Percentiles rank a stretch among this genome's conserved stretches.
Evolutionary conservation across 805 yeast species (phyloP).

Genomic region (Cyberlindnera veronae): DNA sequence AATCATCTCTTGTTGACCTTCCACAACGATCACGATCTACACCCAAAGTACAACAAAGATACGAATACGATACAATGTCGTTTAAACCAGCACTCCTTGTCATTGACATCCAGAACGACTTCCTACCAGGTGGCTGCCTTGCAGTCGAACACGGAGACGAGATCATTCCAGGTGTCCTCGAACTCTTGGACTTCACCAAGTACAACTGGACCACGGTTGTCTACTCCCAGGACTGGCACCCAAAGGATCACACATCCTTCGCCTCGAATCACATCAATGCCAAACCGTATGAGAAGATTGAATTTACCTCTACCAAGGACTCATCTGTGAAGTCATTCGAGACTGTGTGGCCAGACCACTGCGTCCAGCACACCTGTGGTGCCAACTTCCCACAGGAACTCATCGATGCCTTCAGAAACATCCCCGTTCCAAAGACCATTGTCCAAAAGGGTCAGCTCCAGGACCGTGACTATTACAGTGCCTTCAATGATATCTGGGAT

Average conservation of each 20-base stretch:
- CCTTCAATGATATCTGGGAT: constrained; percentile 79
- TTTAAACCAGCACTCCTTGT: constrained; percentile 56
- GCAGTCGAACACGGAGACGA: constrained; percentile 67
- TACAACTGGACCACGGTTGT: constrained; percentile 61
- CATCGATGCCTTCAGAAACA: constrained; percentile 29
- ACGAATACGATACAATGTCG: constrained; percentile 6
- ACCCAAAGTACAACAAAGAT: background rate
- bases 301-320: constrained; percentile 48
- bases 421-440: constrained; percentile 37
- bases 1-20: too few species aligned
- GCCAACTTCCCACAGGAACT: constrained; percentile 57
- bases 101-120: constrained; percentile 84
- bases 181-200: constrained; percentile 38
- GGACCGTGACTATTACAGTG: constrained; percentile 84
- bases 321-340: constrained; percentile 33
- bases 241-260: constrained; percentile 72
- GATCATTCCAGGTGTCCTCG: constrained; percentile 49
- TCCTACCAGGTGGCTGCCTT: constrained; percentile 78
- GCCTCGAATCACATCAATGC: constrained; percentile 58
- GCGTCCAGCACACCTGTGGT: constrained; percentile 71
- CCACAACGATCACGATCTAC: too few species aligned
- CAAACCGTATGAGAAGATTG: constrained; percentile 48
- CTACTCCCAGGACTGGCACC: constrained; percentile 90
- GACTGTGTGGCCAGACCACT: constrained; percentile 88
- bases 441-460: constrained; percentile 69